Evolutionary conservation across 306 rosid species (phyloP), one percentile per base, ranked within the genome.

Genomic region (Albizia julibrissin): DNA sequence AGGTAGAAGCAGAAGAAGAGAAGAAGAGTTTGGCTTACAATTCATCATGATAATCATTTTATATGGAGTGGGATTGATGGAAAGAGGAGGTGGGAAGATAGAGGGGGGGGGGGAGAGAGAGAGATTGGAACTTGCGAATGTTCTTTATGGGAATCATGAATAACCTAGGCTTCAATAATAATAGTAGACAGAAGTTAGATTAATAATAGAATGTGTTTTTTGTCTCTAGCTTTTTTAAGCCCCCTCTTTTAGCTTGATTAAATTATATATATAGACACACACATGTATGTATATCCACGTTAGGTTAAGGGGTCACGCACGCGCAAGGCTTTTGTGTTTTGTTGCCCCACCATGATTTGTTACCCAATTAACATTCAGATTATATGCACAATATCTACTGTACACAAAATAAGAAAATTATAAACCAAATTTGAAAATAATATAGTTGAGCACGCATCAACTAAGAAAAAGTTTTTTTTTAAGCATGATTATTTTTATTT

Each of bases 231-330:
- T 59, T 79, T 83, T 81, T 67, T 2, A 46, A 47, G 69, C 24
- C 75, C 75, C 43, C 85, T 52, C 42, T 80, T 37, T 37, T 21
- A 9, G 29, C 42, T 37, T 80, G 56, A 75, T 77, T 68, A 70
- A 71, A 18, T 62, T 74, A 54, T 75, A n/a, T 47, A 14, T 47
- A 12, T 14, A 72, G 65, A 46, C 49, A 58, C 56, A 82, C 47
- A 62, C 74, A 34, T 65, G 31, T 56, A 72, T 49, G 24, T 64
- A 44, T 68, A 82, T 68, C 54, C 72, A 82, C 75, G 84, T 46
- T 87, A 69, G 81, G 85, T 84, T 87, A 88, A 79, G 74, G 74
- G 52, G 85, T 85, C 83, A 77, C 88, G 89, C 87, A 85, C 88
- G 87, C 88, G 86, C 67, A 54, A 82, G 72, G 70, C 70, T 40